Evolutionary conservation across 192 early-diverging fungal genomes (phyloP).

Genomic region (Linnemannia elongata): DNA sequence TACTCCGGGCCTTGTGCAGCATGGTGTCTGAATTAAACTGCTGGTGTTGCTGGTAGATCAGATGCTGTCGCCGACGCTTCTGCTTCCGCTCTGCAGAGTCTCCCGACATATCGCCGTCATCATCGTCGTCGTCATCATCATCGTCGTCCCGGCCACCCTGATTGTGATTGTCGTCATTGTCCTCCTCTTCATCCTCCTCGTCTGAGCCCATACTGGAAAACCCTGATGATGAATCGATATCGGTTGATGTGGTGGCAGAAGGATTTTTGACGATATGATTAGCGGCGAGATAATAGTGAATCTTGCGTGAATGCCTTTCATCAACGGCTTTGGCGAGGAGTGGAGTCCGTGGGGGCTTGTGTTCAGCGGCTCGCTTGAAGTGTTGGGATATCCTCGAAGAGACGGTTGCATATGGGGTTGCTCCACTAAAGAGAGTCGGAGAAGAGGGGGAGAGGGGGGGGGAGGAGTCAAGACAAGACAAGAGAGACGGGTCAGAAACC

Average conservation of each 20-base stretch:
- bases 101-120: constrained; percentile 49
- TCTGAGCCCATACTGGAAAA: constrained; percentile 52
- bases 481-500: constrained; percentile 4
- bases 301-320: constrained; percentile 77
- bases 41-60: constrained; percentile 45
- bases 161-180: constrained; percentile 20
- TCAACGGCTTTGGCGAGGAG: constrained; percentile 79
- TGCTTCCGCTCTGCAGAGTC: constrained; percentile 44
- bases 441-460: neutral
- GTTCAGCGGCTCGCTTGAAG: constrained; percentile 85
- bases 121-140: constrained; percentile 42
- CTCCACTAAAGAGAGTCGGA: constrained; percentile 64
- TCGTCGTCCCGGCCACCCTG: constrained; percentile 18
- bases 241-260: constrained; percentile 22
- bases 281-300: constrained; percentile 79
- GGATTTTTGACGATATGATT: constrained; percentile 58
- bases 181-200: constrained; percentile 53
- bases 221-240: constrained; percentile 47
- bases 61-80: constrained; percentile 49
- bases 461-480: constrained; percentile 13
- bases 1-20: constrained; percentile 39
- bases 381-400: constrained; percentile 92
- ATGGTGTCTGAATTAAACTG: constrained; percentile 43
- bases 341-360: constrained; percentile 79
- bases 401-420: constrained; percentile 90